Base-by-base conservation (phyloP, 768 basidiomycete species). In the Leccinum arenicola region DNA sequence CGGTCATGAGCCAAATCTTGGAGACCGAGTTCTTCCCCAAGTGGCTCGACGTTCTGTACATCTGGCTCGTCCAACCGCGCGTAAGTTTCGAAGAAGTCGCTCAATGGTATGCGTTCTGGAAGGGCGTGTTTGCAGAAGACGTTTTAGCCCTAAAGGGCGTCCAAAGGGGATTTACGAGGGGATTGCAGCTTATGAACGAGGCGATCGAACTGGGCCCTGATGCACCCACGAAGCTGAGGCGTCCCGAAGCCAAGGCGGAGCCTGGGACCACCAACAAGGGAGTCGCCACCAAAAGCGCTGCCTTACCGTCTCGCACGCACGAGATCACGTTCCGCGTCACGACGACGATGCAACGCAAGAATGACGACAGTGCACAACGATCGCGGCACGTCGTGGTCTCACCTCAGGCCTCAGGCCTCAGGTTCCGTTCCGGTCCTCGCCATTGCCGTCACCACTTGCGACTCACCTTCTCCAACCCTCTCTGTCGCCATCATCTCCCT, bases 11-110 rank as follows among this genome's bases (percentile, higher is more conserved):
- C 1, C 91, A 95, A 68, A 77, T 99, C 12, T 76, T 99, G 62
- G 92, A 96, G 71, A 81, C 83, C 6, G 93, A 94, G 67, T 96
- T 98, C 78, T 98, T 98, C 82, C 92, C 94, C 4, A 96, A 97
- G 70, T 99, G 95, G 95, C 80, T 98, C 60, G 89, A 94, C 52
- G 86, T 91, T 21, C 78, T 99, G 23, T 88, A 95, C 68, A 74
- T 93, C 49, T 98, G 97, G 97, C 87, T 99, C 43, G 80, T 89
- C n/a, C 91, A 93, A 66, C 92, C 93, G 1, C 83, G 77, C 50
- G 89, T 89, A 67, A 95, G 86, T 75, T 89, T 93, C 66, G 92
- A 90, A 65, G 93, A 98, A 73, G 93, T 99, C 10, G 90, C 90
- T 3, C 84, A 89, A 59, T 99, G 97, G 97, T 97, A 88, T 71